phyloP scores from a whole-genome alignment of 192 early-diverging fungal genomes.

The Gigaspora rosea region DNA sequence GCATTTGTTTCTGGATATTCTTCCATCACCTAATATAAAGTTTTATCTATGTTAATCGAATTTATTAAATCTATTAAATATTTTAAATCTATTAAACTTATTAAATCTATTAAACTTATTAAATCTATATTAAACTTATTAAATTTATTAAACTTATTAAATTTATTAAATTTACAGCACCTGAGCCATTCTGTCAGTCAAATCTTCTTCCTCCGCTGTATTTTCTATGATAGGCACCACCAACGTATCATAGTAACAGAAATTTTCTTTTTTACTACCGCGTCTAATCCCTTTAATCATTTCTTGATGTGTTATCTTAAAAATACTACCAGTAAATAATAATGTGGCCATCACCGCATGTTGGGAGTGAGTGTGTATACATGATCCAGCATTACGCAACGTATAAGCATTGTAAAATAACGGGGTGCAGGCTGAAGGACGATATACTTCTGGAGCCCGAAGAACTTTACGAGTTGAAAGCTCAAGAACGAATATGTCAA shows the following conservation, averaged over 20 bases:
- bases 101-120: too few species aligned
- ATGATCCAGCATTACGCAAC: slow-evolving; percentile 80
- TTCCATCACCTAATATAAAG: slow-evolving; percentile 68
- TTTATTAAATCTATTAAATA: background rate
- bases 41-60: background rate
- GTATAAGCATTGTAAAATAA: slow-evolving; percentile 93
- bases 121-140: background rate
- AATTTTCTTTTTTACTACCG: slow-evolving; percentile 64
- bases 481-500: slow-evolving; percentile 84
- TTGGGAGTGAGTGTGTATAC: slow-evolving; percentile 97
- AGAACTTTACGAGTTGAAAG: slow-evolving; percentile 60
- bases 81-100: too few species aligned
- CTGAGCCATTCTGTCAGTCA: slow-evolving; percentile 82
- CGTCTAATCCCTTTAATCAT: slow-evolving; percentile 98
- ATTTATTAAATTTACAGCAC: slow-evolving; percentile 33
- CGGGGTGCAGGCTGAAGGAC: slow-evolving; percentile 92
- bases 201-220: slow-evolving; percentile 89
- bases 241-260: slow-evolving; percentile 78
- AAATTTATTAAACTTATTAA: background rate
- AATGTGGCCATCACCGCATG: slow-evolving; percentile 93
- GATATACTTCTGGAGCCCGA: slow-evolving; percentile 69
- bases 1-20: slow-evolving; percentile 89
- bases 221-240: slow-evolving; percentile 96
- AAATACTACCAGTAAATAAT: slow-evolving; percentile 71
- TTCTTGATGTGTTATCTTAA: slow-evolving; percentile 92